Conservation (phyloP, 192 early-diverging fungal species). For the Backusella westeae region DNA sequence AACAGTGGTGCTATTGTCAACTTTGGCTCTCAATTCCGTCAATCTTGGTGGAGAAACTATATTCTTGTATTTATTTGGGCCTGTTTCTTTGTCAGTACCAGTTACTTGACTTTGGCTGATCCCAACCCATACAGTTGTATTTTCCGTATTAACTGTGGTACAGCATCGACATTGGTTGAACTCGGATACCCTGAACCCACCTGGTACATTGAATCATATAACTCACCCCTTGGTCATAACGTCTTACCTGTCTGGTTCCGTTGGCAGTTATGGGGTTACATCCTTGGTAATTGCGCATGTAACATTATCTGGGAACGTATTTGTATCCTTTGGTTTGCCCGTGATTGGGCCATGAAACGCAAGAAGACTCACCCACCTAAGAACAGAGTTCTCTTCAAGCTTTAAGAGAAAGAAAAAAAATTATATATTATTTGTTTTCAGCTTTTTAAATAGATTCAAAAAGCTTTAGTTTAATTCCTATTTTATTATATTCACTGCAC, state of each 20-base stretch:
- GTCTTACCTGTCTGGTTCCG: slow-evolving; percentile 65
- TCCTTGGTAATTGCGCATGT: slow-evolving; percentile 40
- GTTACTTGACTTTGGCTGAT: slow-evolving; percentile 50
- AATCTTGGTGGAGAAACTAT: slow-evolving; percentile 63
- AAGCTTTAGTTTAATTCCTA: neutral
- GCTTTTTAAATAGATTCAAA: neutral
- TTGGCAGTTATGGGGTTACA: slow-evolving; percentile 56
- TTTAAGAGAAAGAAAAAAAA: slow-evolving; percentile 20
- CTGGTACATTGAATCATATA: slow-evolving; percentile 54
- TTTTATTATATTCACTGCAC: neutral
- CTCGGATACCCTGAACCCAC: slow-evolving; percentile 38
- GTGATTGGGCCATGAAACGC: slow-evolving; percentile 36
- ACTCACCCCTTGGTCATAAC: slow-evolving; percentile 69
- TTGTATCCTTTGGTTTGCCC: slow-evolving; percentile 51
- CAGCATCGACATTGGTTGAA: slow-evolving; percentile 34
- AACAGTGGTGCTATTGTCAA: slow-evolving; percentile 67
- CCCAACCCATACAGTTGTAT: slow-evolving; percentile 54
- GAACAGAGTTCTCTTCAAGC: slow-evolving; percentile 29
- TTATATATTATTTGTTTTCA: neutral
- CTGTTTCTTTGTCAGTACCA: slow-evolving; percentile 46
- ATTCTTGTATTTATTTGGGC: slow-evolving; percentile 53
- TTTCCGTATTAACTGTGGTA: slow-evolving; percentile 76
- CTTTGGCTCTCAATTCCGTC: slow-evolving; percentile 66
- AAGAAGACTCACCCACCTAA: slow-evolving; percentile 20
- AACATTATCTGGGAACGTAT: slow-evolving; percentile 49